phyloP scores from a whole-genome alignment of 441 rosid species.

The Mallotus repandus region DNA sequence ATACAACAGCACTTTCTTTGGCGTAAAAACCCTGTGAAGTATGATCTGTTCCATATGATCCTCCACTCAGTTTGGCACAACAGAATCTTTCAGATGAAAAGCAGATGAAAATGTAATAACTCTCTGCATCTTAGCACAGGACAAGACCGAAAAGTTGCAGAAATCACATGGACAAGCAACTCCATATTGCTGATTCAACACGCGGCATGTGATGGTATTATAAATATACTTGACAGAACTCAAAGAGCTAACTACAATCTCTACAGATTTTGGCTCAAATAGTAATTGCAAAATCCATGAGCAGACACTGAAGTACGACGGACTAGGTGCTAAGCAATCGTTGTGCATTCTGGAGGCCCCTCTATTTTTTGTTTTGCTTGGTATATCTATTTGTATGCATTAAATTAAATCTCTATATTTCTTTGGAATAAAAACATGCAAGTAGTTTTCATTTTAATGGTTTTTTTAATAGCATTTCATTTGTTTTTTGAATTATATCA shows the following conservation, averaged over 20 bases:
- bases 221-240: neutral
- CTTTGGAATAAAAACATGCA: too few relatives aligned
- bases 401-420: too few relatives aligned
- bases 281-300: too few relatives aligned
- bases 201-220: neutral
- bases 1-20: conserved; percentile 72
- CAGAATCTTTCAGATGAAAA: conserved; percentile 46
- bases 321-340: too few relatives aligned
- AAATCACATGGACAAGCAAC: neutral
- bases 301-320: too few relatives aligned
- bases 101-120: conserved; percentile 24
- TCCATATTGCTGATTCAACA: neutral
- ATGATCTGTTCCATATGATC: conserved; percentile 65
- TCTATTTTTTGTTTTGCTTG: too few relatives aligned
- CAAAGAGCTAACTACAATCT: neutral
- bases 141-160: neutral
- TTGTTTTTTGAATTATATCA: too few relatives aligned
- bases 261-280: neutral
- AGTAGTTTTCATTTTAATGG: too few relatives aligned
- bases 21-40: conserved; percentile 60
- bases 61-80: conserved; percentile 72
- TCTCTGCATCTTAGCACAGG: neutral
- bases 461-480: too few relatives aligned
- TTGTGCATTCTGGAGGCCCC: too few relatives aligned
- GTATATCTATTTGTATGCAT: too few relatives aligned